These are phyloP conservation scores for Candolleomyces eurysporus DNA, from an alignment of 768 basidiomycete species.

Conservation along the genomic window DNA sequence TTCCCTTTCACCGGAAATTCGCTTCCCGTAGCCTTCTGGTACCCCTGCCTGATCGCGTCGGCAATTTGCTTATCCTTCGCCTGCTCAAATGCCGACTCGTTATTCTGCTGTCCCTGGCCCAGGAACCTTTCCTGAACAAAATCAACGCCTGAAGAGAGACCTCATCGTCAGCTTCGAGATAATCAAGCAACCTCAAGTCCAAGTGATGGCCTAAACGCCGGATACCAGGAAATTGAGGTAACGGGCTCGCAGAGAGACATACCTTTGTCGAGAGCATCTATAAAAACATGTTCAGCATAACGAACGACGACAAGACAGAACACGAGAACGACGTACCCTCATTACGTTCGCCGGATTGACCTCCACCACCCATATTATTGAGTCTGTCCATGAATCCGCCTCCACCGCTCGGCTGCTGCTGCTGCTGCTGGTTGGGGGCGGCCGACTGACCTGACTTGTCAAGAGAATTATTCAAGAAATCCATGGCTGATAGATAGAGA, in stretches of 20 bases:
- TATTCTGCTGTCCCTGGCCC: constrained; percentile 36
- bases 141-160: constrained; percentile 30
- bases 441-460: background rate
- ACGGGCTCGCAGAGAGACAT: too few species aligned
- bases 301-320: background rate
- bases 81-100: constrained; percentile 42
- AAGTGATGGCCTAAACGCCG: too few species aligned
- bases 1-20: constrained; percentile 20
- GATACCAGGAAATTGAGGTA: too few species aligned
- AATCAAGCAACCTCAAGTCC: background rate
- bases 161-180: constrained; percentile 8
- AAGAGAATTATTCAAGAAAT: constrained; percentile 15
- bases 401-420: constrained; percentile 7
- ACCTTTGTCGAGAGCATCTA: too few species aligned
- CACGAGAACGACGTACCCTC: constrained; percentile 25
- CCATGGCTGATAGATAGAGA: constrained; percentile 9
- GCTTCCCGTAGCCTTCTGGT: constrained; percentile 33
- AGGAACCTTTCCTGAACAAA: constrained; percentile 35
- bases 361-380: constrained; percentile 29
- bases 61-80: constrained; percentile 42
- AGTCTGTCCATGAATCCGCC: constrained; percentile 30
- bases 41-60: constrained; percentile 34
- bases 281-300: background rate
- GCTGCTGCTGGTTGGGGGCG: background rate
- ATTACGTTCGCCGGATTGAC: constrained; percentile 30